These are phyloP conservation scores for Apiotrichum mycotoxinovorans DNA, from an alignment of 1,284 basidiomycete genomes.

Conservation along the genomic window DNA sequence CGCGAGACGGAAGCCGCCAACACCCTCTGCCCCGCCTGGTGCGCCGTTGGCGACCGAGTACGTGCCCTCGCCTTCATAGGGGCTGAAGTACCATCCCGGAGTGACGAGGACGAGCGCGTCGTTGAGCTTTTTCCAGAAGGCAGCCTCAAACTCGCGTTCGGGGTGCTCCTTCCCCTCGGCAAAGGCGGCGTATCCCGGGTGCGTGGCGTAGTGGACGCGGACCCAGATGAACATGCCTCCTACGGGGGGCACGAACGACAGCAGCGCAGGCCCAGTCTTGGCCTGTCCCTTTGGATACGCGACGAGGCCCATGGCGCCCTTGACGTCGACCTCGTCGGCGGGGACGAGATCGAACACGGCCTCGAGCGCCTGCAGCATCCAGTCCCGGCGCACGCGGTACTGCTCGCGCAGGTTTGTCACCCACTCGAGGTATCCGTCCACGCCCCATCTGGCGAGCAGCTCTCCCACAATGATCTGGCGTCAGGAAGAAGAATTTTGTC, in stretches of 20 bases:
- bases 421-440: constrained; percentile 68
- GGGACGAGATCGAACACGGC: constrained; percentile 21
- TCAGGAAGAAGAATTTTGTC: not conserved
- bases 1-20: constrained; percentile 28
- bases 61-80: constrained; percentile 22
- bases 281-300: constrained; percentile 18
- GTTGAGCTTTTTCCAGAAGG: constrained; percentile 23
- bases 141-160: constrained; percentile 16
- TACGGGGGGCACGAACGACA: constrained; percentile 63
- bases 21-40: constrained; percentile 18
- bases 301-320: constrained; percentile 22
- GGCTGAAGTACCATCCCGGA: constrained; percentile 28
- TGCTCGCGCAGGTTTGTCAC: constrained; percentile 54
- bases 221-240: constrained; percentile 44
- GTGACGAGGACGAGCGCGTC: constrained; percentile 24
- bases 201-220: constrained; percentile 24
- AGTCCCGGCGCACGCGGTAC: constrained; percentile 41
- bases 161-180: not conserved
- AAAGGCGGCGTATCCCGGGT: constrained; percentile 16
- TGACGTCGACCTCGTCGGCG: constrained; percentile 9
- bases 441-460: constrained; percentile 61
- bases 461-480: constrained; percentile 56
- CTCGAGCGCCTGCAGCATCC: constrained; percentile 25
- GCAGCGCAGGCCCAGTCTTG: constrained; percentile 36
- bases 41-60: constrained; percentile 10